phyloP scores from a whole-genome alignment of 1,284 basidiomycete species.

The Cryptococcus maquisensis region DNA sequence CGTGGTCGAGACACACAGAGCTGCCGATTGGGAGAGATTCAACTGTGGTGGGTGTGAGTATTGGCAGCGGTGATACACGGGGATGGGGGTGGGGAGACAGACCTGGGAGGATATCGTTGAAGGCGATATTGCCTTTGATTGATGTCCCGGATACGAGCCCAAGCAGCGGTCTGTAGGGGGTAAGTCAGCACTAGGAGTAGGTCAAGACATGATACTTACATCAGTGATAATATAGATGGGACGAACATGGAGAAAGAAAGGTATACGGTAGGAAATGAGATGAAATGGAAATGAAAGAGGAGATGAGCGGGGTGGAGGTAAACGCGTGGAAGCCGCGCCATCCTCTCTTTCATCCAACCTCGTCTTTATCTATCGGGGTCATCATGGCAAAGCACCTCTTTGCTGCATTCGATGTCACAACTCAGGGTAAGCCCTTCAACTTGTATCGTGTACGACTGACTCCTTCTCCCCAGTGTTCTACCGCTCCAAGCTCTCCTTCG shows the following conservation, averaged over 20 bases:
- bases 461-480: constrained; percentile 69
- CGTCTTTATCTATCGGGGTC: no score
- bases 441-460: background rate
- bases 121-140: constrained; percentile 12
- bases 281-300: background rate
- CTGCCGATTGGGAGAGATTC: constrained; percentile 20
- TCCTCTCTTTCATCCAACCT: no score
- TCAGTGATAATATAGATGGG: background rate
- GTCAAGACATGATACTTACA: background rate
- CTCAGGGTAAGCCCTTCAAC: constrained; percentile 52
- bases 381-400: constrained; percentile 53
- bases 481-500: constrained; percentile 63
- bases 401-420: constrained; percentile 76
- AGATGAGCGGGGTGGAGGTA: background rate
- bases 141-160: constrained; percentile 8
- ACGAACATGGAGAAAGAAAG: background rate
- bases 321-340: background rate
- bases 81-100: background rate
- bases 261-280: background rate
- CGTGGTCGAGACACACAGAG: constrained; percentile 31
- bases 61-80: no score
- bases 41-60: background rate
- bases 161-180: constrained; percentile 3
- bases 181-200: background rate
- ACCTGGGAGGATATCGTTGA: constrained; percentile 8